Evolutionary conservation across 805 yeast genomes (phyloP), one percentile per base, ranked within the genome.

Genomic region (Myxozyma sirexii): DNA sequence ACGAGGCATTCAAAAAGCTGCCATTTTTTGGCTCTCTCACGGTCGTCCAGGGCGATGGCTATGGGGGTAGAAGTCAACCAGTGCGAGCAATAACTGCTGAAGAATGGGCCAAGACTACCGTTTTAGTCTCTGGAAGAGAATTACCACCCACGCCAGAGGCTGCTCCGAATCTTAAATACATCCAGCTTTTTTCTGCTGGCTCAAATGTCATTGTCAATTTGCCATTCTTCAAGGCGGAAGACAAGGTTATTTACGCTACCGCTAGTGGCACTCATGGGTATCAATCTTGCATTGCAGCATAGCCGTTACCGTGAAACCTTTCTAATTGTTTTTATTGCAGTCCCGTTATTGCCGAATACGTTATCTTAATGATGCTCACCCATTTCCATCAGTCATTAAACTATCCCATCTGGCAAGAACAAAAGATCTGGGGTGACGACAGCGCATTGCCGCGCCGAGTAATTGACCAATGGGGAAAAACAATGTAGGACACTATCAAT

Each of bases 191-290:
- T 45, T 60, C 67, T 12, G 68, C 68, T 7, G 68, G 68, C 12
- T 48, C 54, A 19, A 67, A 65, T 33, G 53, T 53, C 47, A 35
- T 64, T n/a, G 54, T 50, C 41, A 42, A 47, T 10, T 10, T 27
- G 38, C 50, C 58, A 19, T 58, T 64, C 38, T 53, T 48, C 52
- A 4, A 37, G 27, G 57, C 31, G 26, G 51, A 48, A 21, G 27
- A 45, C 39, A 53, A 59, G 5, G 48, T 62, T 35, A n/a, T 46
- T 6, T 50, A 62, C 44, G 54, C 59, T 42, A 65, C 63, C 27
- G 68, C 68, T 21, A 48, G 60, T n/a, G 68, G 68, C 8, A 55
- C 60, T 13, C 68, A 65, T 46, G 68, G 68, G 63, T 60, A 37
- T 13, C 49, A n/a, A n/a, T n/a, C n/a, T n/a, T n/a, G n/a, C n/a